Base-by-base conservation (phyloP, 2,329 filamentous ascomycete species). In the Rhinocladiella similis region DNA sequence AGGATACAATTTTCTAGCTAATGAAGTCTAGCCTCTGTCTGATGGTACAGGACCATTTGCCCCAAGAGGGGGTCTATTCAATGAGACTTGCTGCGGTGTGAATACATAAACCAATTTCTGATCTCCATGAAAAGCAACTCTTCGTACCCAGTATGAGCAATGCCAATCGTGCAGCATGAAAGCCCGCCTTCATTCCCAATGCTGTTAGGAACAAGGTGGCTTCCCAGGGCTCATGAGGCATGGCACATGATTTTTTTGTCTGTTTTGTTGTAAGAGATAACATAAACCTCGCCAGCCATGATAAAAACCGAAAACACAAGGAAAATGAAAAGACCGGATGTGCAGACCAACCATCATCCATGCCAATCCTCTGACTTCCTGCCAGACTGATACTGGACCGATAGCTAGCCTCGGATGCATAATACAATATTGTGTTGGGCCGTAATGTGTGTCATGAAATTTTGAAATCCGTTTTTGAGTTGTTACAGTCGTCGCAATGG, bases 371-470 rank as follows among this genome's bases (percentile, higher is more conserved):
- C 48, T 49, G 48, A 57, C 59, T 47, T 57, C 56, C 59, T 59
- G 56, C 54, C 59, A 62, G 59, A 50, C 59, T 59, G 59, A 49
- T 62, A 50, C 59, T 62, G 59, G 59, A 48, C 46, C 51, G 18
- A 59, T 59, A 53, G 36, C 47, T 49, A 47, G 38, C 33, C 47
- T 27, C 41, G 29, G 46, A 47, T 45, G 47, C 59, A 62, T 62
- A 62, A 59, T 62, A 62, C 59, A 60, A 48, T 51, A 41, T 47
- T 42, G 36, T 29, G 38, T 41, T 41, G 20, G 47, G 59, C 59
- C 59, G 59, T 62, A 33, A 53, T 51, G 45, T 55, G 20, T 46
- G 46, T 56, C 56, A 50, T 59, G 43, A 62, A 56, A 50, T 49
- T 51, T 53, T 43, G 43, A 51, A 45, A 47, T 53, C 56, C 56